phyloP scores from a whole-genome alignment of 2,329 filamentous ascomycete species.

The Colletotrichum sidae region DNA sequence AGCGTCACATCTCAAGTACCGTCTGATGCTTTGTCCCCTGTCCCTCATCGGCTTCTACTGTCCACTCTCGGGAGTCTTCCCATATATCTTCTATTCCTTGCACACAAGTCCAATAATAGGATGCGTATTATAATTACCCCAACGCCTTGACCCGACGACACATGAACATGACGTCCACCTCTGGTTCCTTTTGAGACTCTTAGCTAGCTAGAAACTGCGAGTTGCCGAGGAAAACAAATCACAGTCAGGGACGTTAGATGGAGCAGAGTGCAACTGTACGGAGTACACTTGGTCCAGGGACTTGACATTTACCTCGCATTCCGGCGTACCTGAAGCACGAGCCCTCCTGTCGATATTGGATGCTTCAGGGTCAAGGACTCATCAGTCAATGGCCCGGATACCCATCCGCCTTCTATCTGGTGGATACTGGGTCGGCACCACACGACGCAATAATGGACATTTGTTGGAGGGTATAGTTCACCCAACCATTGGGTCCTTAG shows the following conservation, averaged over 20 bases:
- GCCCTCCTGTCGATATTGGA: background rate
- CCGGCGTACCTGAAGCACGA: background rate
- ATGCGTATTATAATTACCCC: conserved; percentile 1
- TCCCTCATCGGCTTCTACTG: background rate
- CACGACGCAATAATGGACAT: no score
- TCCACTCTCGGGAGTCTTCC: conserved; percentile 22
- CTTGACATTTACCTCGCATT: background rate
- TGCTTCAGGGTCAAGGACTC: no score
- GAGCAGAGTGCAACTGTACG: background rate
- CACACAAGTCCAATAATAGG: conserved; percentile 18
- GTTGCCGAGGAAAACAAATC: conserved; percentile 4
- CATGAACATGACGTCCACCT: conserved; percentile 2
- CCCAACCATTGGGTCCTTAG: no score
- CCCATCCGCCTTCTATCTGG: background rate
- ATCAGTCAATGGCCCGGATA: background rate
- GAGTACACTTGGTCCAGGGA: background rate
- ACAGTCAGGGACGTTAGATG: conserved; percentile 5
- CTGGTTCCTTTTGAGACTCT: background rate
- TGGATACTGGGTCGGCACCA: no score
- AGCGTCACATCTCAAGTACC: background rate
- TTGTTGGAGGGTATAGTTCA: no score
- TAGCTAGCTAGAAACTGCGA: background rate
- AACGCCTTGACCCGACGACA: conserved; percentile 12
- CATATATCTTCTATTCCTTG: conserved; percentile 28
- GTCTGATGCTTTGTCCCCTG: conserved; percentile 19